Evolutionary conservation across 2,329 filamentous ascomycete species (phyloP).

Genomic region (Metarhizium album): DNA sequence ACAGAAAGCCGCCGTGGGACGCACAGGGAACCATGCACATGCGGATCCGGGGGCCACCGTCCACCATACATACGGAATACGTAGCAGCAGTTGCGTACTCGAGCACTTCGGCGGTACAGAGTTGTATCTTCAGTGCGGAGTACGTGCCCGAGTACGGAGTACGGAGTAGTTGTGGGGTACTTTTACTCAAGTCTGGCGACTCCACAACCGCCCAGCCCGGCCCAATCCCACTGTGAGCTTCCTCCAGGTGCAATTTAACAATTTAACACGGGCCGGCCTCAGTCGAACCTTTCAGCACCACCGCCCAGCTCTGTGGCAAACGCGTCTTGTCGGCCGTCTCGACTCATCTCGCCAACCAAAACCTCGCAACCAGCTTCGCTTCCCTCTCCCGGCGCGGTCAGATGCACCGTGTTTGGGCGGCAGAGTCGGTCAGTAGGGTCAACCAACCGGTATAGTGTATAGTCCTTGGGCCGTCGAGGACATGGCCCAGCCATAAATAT

Average conservation of each 20-base stretch:
- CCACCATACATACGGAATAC: too few species aligned
- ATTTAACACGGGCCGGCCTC: not conserved
- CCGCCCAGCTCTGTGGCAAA: not conserved
- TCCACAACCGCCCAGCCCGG: not conserved
- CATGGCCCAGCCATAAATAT: conserved; percentile 10
- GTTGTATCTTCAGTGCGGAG: too few species aligned
- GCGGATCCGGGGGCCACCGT: too few species aligned
- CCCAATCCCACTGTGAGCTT: not conserved
- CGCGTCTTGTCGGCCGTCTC: not conserved
- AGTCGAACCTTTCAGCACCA: not conserved
- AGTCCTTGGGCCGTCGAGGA: conserved; percentile 3
- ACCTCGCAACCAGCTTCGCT: not conserved
- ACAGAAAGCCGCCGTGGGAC: not conserved
- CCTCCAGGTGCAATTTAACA: not conserved
- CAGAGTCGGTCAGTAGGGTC: not conserved
- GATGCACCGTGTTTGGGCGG: not conserved
- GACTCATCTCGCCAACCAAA: not conserved
- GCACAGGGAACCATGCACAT: too few species aligned
- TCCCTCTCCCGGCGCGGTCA: not conserved
- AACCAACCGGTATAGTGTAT: not conserved
- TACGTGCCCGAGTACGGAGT: too few species aligned
- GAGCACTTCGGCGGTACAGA: too few species aligned
- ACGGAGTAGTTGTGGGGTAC: too few species aligned
- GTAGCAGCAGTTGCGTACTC: too few species aligned
- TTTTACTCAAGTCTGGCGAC: too few species aligned